These are phyloP conservation scores for Psilocybe cyanescens DNA, from an alignment of 768 basidiomycete genomes.

Conservation along the genomic window DNA sequence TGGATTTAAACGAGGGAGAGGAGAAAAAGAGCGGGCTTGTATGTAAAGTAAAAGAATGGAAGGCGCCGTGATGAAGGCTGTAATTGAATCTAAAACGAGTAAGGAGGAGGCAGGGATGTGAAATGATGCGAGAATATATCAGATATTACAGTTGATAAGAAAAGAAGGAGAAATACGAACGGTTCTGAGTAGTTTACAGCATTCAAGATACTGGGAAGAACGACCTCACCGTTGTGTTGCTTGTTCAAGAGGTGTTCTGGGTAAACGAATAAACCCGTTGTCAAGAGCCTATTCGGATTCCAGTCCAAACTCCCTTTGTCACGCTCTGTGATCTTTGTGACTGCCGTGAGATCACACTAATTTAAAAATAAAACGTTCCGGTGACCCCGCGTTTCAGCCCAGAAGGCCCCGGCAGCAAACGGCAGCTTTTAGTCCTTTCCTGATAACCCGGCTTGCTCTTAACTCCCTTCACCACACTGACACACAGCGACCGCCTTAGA, in stretches of 20 bases:
- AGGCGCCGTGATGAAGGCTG: conserved; percentile 21
- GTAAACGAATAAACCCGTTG: conserved; percentile 9
- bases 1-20: conserved; percentile 3
- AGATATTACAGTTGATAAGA: conserved; percentile 1
- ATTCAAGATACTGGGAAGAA: conserved; percentile 5
- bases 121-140: conserved; percentile 10
- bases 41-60: conserved; percentile 27
- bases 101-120: conserved; percentile 13
- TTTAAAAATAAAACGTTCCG: neutral
- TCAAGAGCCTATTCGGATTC: conserved; percentile 1
- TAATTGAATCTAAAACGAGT: conserved; percentile 15
- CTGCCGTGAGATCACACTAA: conserved; percentile 5
- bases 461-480: neutral
- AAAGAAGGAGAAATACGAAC: neutral
- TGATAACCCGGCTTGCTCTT: neutral
- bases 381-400: conserved; percentile 11
- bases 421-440: no score
- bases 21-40: conserved; percentile 14
- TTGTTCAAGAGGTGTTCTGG: neutral
- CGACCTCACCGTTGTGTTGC: conserved; percentile 1
- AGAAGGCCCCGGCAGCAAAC: neutral
- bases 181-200: neutral
- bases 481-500: neutral
- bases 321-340: conserved; percentile 4
- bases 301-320: conserved; percentile 1